Conservation (phyloP, 495 filamentous ascomycete species). For the Penicillium simplicissimum region DNA sequence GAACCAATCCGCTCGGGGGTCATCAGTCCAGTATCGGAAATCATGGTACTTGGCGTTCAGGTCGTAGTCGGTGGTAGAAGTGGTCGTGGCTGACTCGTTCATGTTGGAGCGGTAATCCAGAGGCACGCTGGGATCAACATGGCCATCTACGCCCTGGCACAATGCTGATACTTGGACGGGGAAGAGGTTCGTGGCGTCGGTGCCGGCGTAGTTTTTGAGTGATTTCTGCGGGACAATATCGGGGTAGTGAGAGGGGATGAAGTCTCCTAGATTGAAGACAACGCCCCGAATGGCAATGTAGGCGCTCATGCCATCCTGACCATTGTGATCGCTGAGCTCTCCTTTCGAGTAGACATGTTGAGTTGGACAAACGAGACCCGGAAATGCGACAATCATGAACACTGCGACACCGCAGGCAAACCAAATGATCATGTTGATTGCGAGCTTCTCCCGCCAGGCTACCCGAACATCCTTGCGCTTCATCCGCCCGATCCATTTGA, state of each 20-base stretch:
- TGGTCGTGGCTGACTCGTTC: conserved; percentile 69
- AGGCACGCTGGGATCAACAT: conserved; percentile 68
- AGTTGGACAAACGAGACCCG: conserved; percentile 82
- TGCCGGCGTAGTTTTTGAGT: conserved; percentile 77
- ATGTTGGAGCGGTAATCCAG: conserved; percentile 72
- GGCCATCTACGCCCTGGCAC: conserved; percentile 72
- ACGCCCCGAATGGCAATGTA: conserved; percentile 84
- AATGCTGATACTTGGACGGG: conserved; percentile 92
- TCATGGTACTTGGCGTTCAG: conserved; percentile 83
- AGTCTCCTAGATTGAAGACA: conserved; percentile 80
- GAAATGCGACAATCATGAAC: conserved; percentile 91
- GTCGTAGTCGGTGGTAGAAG: conserved; percentile 65
- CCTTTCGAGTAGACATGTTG: conserved; percentile 82
- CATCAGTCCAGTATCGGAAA: conserved; percentile 81
- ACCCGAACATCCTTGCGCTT: conserved; percentile 88
- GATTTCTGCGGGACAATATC: conserved; percentile 64
- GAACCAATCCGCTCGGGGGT: conserved; percentile 88
- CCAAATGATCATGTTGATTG: conserved; percentile 99
- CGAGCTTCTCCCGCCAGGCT: conserved; percentile 96
- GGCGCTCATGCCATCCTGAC: conserved; percentile 62
- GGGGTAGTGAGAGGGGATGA: conserved; percentile 79
- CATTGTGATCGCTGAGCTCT: conserved; percentile 74
- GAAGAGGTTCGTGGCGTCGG: conserved; percentile 85
- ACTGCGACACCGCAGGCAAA: conserved; percentile 72
- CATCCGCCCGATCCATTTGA: conserved; percentile 80